Percentiles rank a stretch among this genome's conserved stretches.
phyloP scores from a whole-genome alignment of 257 asterid genomes.

The Handroanthus guayacan region DNA sequence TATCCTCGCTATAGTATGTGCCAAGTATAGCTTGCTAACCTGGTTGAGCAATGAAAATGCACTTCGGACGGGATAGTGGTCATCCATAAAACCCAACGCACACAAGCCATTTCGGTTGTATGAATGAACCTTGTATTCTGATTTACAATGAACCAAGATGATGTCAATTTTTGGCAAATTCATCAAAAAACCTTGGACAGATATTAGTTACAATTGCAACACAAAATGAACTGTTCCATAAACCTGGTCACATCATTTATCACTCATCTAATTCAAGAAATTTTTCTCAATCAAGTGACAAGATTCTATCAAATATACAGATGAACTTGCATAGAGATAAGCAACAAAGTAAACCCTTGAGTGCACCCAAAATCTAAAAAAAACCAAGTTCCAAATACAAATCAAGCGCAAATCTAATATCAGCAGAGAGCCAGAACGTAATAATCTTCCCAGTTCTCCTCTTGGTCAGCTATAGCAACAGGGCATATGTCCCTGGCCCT shows the following conservation, averaged over 20 bases:
- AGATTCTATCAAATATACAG: slow-evolving; percentile 6
- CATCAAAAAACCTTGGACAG: slow-evolving; percentile 3
- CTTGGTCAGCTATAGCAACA: neutral
- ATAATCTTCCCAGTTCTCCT: neutral
- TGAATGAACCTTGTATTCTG: slow-evolving; percentile 90
- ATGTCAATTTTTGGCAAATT: slow-evolving; percentile 10
- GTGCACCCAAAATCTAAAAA: neutral
- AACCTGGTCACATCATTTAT: neutral
- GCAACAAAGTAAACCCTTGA: neutral
- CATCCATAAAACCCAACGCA: slow-evolving; percentile 92
- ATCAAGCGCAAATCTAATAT: neutral
- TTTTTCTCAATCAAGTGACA: neutral
- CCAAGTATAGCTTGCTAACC: slow-evolving; percentile 45
- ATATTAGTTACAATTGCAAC: neutral
- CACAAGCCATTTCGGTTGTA: slow-evolving; percentile 82
- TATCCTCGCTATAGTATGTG: neutral
- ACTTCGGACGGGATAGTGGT: slow-evolving; percentile 91
- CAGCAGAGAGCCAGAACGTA: slow-evolving; percentile 1
- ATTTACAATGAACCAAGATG: slow-evolving; percentile 1
- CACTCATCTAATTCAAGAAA: slow-evolving; percentile 2
- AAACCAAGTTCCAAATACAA: slow-evolving; percentile 9
- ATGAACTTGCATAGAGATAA: neutral
- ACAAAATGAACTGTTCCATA: neutral
- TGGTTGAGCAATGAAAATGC: slow-evolving; percentile 89
- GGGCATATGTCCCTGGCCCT: neutral